Evolutionary conservation across 768 basidiomycete genomes (phyloP), one percentile per base, ranked within the genome.

Genomic region (Pulveroboletus sp.): DNA sequence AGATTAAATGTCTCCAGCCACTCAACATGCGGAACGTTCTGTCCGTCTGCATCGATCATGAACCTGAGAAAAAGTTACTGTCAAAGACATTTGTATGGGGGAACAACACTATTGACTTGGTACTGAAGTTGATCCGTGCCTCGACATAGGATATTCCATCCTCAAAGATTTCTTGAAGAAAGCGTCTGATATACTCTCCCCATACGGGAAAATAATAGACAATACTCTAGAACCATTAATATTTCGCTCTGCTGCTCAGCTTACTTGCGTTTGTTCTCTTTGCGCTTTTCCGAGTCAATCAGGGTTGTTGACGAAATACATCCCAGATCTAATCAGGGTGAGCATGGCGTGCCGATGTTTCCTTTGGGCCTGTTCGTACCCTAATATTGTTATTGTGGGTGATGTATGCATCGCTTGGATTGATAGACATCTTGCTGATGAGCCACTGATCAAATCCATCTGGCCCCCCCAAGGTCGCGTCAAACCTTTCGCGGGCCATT

Each of bases 101-200:
- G 14, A 38, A 41, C 32, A 40, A 47, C 17, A 15, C 35, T 43
- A 61, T 72, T 49, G 53, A 85, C 85, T 76, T 80, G 51, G 65
- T 58, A 37, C 73, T 64, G 60, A 89, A 89, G 63, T 83, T 83
- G 39, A 88, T 73, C 31, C 86, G 77, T 10, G 77, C 73, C 68
- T 90, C 88, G 10, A 81, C 65, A 60, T 89, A 89, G 2, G 74
- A 83, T 35, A 89, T 79, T 0, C 86, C 85, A 59, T 91, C 88
- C 28, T 76, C 79, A 14, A 87, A 75, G 1, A 78, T 82, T 30
- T 79, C 72, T 27, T 72, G 62, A 49, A 91, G 70, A 62, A 88
- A 85, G 51, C 81, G 72, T 26, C 77, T 73, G 42, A 89, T 70
- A 61, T 86, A 88, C 49, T 77, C 72, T 14, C 64, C 57, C 62